A percentile compares a stretch with the other conserved stretches of the same genome.
These are phyloP conservation scores for Peronospora tabacina DNA, from an alignment of 352 stramenopile genomes.

Conservation along the genomic window DNA sequence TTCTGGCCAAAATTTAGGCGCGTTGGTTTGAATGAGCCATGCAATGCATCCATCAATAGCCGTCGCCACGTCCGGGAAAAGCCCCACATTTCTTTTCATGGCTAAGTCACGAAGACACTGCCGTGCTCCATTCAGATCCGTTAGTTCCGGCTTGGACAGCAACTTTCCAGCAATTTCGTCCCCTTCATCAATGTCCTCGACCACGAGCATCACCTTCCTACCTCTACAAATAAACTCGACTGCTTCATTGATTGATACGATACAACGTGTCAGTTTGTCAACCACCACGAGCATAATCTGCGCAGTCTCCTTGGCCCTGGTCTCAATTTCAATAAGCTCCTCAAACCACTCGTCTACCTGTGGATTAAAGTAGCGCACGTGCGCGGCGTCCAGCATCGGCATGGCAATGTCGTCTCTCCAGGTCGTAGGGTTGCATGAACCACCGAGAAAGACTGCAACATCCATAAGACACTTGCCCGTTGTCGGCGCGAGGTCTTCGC, in stretches of 20 bases:
- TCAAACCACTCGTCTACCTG: slow-evolving; percentile 87
- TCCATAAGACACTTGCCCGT: slow-evolving; percentile 28
- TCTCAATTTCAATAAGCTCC: slow-evolving; percentile 77
- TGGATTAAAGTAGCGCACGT: slow-evolving; percentile 81
- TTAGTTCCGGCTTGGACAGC: slow-evolving; percentile 54
- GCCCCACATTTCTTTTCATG: slow-evolving; percentile 30
- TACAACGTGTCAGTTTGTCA: slow-evolving; percentile 62
- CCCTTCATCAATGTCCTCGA: slow-evolving; percentile 62
- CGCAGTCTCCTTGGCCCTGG: slow-evolving; percentile 70
- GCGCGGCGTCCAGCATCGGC: slow-evolving; percentile 54
- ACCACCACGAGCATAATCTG: slow-evolving; percentile 85
- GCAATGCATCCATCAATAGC: slow-evolving; percentile 43
- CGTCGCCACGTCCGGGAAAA: slow-evolving; percentile 45
- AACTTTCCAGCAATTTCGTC: slow-evolving; percentile 41
- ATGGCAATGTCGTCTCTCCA: slow-evolving; percentile 77
- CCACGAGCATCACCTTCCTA: slow-evolving; percentile 64
- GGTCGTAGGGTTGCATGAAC: slow-evolving; percentile 85
- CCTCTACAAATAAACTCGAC: slow-evolving; percentile 82
- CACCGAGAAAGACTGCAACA: slow-evolving; percentile 73
- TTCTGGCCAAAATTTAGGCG: slow-evolving; percentile 34
- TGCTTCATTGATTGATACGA: slow-evolving; percentile 84
- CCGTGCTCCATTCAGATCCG: slow-evolving; percentile 75
- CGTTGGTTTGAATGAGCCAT: slow-evolving; percentile 45
- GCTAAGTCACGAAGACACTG: slow-evolving; percentile 72
- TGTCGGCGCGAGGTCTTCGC: slow-evolving; percentile 33